Conservation (phyloP, 192 early-diverging fungal species). For the Radiomyces spectabilis region DNA sequence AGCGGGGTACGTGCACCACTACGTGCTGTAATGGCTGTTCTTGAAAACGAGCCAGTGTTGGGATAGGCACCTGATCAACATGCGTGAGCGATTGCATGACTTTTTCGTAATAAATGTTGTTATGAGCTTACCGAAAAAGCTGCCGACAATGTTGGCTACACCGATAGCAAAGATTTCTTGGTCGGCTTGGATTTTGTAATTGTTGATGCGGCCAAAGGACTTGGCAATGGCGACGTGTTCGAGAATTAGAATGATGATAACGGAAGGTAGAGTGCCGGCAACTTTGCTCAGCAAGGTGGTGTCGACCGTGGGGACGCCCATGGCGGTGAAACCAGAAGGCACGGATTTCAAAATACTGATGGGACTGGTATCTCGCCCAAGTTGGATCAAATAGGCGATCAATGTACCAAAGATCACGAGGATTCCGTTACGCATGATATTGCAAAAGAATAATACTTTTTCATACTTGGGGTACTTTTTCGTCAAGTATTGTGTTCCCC, state of each 20-base stretch:
- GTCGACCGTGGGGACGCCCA: conserved; percentile 42
- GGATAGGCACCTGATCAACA: conserved; percentile 78
- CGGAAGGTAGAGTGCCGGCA: conserved; percentile 46
- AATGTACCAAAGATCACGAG: conserved; percentile 69
- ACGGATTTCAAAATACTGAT: conserved; percentile 63
- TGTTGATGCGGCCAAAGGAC: conserved; percentile 77
- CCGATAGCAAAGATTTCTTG: conserved; percentile 89
- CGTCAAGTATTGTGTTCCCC: conserved; percentile 10
- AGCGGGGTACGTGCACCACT: conserved; percentile 76
- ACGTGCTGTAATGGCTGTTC: conserved; percentile 80
- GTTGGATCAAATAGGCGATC: conserved; percentile 47
- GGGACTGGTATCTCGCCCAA: conserved; percentile 31
- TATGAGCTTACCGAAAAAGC: conserved; percentile 61
- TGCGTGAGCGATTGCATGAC: too few species aligned
- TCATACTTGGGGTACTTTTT: conserved; percentile 33
- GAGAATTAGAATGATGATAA: conserved; percentile 67
- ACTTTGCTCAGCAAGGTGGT: conserved; percentile 38
- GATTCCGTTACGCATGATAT: conserved; percentile 64
- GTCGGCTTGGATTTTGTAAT: conserved; percentile 66
- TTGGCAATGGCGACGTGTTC: conserved; percentile 86
- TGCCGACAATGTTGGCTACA: conserved; percentile 68
- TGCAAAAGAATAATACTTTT: conserved; percentile 48
- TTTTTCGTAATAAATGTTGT: not conserved
- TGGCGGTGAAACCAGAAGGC: conserved; percentile 62
- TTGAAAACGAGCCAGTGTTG: conserved; percentile 85